Conservation (phyloP, 768 basidiomycete genomes). For the Ramaria rubella region DNA sequence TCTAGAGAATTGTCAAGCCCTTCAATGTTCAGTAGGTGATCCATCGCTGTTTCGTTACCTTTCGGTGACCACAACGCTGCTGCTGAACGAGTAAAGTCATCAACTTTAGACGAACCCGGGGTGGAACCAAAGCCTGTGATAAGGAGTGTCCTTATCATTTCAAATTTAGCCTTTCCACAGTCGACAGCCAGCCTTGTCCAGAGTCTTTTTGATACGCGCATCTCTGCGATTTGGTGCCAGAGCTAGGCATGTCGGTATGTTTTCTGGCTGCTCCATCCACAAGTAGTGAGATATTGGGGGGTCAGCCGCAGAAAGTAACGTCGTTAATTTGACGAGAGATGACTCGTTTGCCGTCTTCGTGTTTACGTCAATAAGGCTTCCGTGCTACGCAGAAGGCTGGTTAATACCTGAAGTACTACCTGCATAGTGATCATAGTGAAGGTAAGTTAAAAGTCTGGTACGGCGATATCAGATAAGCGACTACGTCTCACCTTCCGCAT, state of each 20-base stretch:
- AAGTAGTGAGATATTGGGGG: constrained; percentile 33
- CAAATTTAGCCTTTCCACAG: constrained; percentile 26
- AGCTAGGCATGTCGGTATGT: constrained; percentile 37
- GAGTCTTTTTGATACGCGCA: constrained; percentile 32
- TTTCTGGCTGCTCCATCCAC: constrained; percentile 41
- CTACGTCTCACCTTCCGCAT: constrained; percentile 36
- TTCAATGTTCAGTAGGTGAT: too few species aligned
- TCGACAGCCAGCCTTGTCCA: constrained; percentile 35
- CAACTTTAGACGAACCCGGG: not conserved
- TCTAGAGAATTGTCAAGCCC: too few species aligned
- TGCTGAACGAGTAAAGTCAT: too few species aligned
- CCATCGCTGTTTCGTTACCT: too few species aligned
- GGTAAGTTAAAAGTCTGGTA: not conserved
- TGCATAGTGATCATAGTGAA: constrained; percentile 12
- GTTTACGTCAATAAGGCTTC: not conserved
- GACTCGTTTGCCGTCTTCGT: constrained; percentile 28
- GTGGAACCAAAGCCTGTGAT: not conserved
- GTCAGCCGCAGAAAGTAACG: constrained; percentile 20
- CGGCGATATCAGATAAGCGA: not conserved
- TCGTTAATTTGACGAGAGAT: constrained; percentile 28
- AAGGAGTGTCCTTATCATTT: not conserved
- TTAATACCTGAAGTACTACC: constrained; percentile 36
- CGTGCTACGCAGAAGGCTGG: not conserved
- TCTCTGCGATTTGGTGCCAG: constrained; percentile 36
- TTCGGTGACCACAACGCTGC: too few species aligned